Conservation (phyloP, 225 moss, liverwort and hornwort genomes). For the Physcomitrellopsis africana region DNA sequence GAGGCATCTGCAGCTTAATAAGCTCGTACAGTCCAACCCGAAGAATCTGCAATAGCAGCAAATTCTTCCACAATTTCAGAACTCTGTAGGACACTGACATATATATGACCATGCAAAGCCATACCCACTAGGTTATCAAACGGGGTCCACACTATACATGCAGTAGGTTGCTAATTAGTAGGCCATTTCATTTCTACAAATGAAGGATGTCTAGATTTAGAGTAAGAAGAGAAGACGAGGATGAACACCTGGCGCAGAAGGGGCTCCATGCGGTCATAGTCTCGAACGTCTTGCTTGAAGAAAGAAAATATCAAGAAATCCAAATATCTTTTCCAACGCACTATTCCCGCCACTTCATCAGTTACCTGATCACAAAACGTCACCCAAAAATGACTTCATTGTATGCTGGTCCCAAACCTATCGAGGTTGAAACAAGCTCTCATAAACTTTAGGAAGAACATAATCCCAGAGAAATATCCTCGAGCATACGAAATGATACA, state of each 20-base stretch:
- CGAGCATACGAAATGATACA: not conserved
- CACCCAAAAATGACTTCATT: constrained; percentile 3
- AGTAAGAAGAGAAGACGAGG: constrained; percentile 3
- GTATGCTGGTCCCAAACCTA: not conserved
- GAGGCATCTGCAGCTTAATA: constrained; percentile 75
- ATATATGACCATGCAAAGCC: not conserved
- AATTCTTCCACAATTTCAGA: constrained; percentile 22
- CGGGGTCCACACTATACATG: not conserved
- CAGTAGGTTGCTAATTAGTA: not conserved
- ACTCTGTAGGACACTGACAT: not conserved
- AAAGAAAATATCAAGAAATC: constrained; percentile 79
- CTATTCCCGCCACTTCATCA: constrained; percentile 73
- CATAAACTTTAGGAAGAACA: not conserved
- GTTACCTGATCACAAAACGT: constrained; percentile 60
- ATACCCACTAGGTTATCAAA: not conserved
- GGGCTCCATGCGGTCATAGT: constrained; percentile 84
- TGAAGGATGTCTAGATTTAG: not conserved
- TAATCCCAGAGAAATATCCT: not conserved
- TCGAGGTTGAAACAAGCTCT: not conserved
- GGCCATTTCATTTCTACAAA: not conserved
- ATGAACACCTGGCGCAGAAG: constrained; percentile 69
- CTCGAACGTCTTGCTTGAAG: constrained; percentile 65
- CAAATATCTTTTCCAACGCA: constrained; percentile 79
- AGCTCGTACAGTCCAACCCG: constrained; percentile 77
- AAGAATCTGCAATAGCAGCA: constrained; percentile 55